Conservation (phyloP, 2,329 filamentous ascomycete genomes). For the Coniochaeta ligniaria region DNA sequence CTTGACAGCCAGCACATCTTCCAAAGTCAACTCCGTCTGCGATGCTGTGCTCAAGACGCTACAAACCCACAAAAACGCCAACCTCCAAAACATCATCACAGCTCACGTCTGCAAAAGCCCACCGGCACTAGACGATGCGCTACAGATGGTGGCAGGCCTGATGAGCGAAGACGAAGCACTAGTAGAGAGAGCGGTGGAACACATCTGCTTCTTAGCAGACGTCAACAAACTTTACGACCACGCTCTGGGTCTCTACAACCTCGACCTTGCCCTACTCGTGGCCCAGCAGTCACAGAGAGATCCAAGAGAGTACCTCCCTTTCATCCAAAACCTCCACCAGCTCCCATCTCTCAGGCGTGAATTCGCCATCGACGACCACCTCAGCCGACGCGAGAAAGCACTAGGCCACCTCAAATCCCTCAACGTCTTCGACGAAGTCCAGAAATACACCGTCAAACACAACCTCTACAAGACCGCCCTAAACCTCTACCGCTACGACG, state of each 20-base stretch:
- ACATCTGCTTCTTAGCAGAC: constrained; percentile 96
- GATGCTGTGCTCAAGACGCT: constrained; percentile 72
- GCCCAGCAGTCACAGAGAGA: constrained; percentile 96
- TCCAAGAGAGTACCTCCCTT: constrained; percentile 89
- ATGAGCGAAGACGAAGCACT: constrained; percentile 60
- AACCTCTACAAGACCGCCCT: constrained; percentile 72
- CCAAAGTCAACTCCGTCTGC: constrained; percentile 83
- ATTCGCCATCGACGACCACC: constrained; percentile 84
- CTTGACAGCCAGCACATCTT: constrained; percentile 11
- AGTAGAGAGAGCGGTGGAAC: constrained; percentile 84
- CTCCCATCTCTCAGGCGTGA: constrained; percentile 63
- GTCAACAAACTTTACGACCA: constrained; percentile 88
- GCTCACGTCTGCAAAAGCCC: constrained; percentile 91
- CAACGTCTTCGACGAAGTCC: constrained; percentile 69
- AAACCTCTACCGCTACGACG: constrained; percentile 76
- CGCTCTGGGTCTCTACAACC: constrained; percentile 82
- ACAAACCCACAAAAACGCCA: constrained; percentile 48
- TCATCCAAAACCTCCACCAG: constrained; percentile 79
- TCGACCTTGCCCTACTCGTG: constrained; percentile 82
- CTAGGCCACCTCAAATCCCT: constrained; percentile 68
- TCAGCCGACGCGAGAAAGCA: constrained; percentile 70
- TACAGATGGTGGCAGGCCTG: constrained; percentile 71
- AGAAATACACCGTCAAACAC: constrained; percentile 72
- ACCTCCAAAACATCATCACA: constrained; percentile 89
- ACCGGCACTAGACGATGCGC: constrained; percentile 79